Evolutionary conservation across 2,329 filamentous ascomycete species (phyloP), one percentile per base, ranked within the genome.

Genomic region (Trichoderma gracile): DNA sequence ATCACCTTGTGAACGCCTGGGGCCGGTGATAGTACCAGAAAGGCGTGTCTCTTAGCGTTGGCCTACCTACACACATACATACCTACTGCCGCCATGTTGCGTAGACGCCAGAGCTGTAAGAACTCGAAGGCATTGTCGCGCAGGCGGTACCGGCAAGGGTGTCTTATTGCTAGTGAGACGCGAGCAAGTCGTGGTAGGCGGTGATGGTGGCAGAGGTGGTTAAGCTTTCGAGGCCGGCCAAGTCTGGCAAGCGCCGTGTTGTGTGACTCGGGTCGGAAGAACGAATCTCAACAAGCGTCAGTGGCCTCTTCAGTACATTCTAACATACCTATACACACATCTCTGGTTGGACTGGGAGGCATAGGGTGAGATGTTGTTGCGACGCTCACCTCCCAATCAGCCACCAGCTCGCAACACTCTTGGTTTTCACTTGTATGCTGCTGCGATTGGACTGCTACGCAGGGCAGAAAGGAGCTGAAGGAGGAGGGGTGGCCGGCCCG

Each of bases 11-110:
- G 47, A 65, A 60, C 46, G 47, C 63, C 57, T 60, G 47, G 56
- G 56, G 50, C 64, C 64, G 57, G 38, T 65, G 64, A 63, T 63
- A n/a, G n/a, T n/a, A n/a, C n/a, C n/a, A 25, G 52, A 40, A 43
- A 52, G 64, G 58, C 58, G 53, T 42, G 57, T 45, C 23, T 42
- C 42, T 63, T 65, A 65, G 64, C 27, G 50, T 58, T 60, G 49
- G 42, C 33, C 50, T 63, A 2, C 15, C 15, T 43, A 14, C 9
- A 9, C 2, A 8, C 6, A 30, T 25, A 25, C 25, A 25, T 25
- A 25, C 25, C 25, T n/a, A 63, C 50, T 50, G 50, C 38, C 52
- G 42, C 25, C 21, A 45, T 61, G 50, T 43, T 46, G 64, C 63
- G 53, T 59, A 54, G 17, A 64, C 62, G 62, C 63, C 56, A 65